phyloP scores from a whole-genome alignment of 345 rosid species.

The Rhodomyrtus tomentosa region DNA sequence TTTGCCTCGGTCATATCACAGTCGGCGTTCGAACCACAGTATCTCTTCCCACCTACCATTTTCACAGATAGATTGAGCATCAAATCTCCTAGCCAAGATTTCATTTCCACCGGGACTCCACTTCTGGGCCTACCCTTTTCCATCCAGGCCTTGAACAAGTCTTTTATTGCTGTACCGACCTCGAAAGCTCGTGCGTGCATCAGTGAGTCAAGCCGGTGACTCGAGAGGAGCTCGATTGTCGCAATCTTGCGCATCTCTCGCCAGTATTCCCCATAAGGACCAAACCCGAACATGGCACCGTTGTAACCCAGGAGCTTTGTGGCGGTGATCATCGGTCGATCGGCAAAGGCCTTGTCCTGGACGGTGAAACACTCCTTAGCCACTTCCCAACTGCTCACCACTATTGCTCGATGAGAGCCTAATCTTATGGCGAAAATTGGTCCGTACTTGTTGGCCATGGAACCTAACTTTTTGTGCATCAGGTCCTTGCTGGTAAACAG shows the following conservation, averaged over 20 bases:
- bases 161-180: slow-evolving; percentile 2
- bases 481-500: slow-evolving; percentile 11
- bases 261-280: slow-evolving; percentile 32
- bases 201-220: slow-evolving; percentile 12
- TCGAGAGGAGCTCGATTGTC: slow-evolving; percentile 17
- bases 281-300: slow-evolving; percentile 26
- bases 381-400: slow-evolving; percentile 15
- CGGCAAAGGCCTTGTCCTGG: slow-evolving; percentile 15
- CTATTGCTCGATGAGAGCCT: slow-evolving; percentile 12
- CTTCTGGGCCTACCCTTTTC: not conserved
- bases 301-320: slow-evolving; percentile 16
- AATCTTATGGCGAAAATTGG: slow-evolving; percentile 16
- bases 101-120: slow-evolving; percentile 16
- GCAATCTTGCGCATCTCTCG: slow-evolving; percentile 24
- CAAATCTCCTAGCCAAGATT: slow-evolving; percentile 25
- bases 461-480: slow-evolving; percentile 4
- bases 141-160: not conserved
- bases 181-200: slow-evolving; percentile 16
- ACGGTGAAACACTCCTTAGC: slow-evolving; percentile 22
- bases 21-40: slow-evolving; percentile 1
- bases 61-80: slow-evolving; percentile 8
- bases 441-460: slow-evolving; percentile 26
- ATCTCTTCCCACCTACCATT: slow-evolving; percentile 22
- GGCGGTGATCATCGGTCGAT: slow-evolving; percentile 9
- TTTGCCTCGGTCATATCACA: slow-evolving; percentile 1